Evolutionary conservation across 139 green algal species (phyloP).

Genomic region (Coccomyxa sp.): DNA sequence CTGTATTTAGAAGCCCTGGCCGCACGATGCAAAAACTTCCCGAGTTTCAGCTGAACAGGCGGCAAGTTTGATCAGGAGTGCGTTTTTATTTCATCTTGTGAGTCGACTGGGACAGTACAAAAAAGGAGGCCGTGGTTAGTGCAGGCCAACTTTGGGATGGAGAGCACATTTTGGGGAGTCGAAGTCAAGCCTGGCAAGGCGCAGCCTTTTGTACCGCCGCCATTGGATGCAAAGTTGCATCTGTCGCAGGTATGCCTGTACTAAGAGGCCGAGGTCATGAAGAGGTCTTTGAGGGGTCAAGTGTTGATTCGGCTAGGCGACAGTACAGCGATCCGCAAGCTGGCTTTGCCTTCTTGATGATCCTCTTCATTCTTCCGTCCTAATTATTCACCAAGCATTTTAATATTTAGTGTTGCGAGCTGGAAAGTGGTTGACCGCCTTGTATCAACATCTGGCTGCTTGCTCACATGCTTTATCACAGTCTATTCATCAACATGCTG

Average conservation of each 20-base stretch:
- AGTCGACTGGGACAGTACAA: not conserved
- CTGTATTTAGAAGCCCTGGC: not conserved
- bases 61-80: not conserved
- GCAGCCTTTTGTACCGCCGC: constrained; percentile 61
- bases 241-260: constrained; percentile 50
- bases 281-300: not conserved
- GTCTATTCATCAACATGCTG: too few species aligned
- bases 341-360: too few species aligned
- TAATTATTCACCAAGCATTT: not conserved
- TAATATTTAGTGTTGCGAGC: not conserved
- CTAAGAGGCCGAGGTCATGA: constrained; percentile 5
- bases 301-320: not conserved
- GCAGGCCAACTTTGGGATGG: not conserved
- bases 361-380: constrained; percentile 2
- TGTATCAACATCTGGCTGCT: too few species aligned
- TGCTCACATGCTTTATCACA: too few species aligned
- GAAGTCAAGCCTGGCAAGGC: constrained; percentile 64
- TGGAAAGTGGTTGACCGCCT: not conserved
- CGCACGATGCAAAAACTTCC: not conserved
- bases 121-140: not conserved
- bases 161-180: constrained; percentile 60
- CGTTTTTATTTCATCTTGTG: not conserved
- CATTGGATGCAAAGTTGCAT: constrained; percentile 59
- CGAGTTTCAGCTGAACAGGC: not conserved
- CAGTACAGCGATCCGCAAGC: not conserved